These are phyloP conservation scores for Dryas octopetala DNA, from an alignment of 306 rosid species.

Conservation along the genomic window DNA sequence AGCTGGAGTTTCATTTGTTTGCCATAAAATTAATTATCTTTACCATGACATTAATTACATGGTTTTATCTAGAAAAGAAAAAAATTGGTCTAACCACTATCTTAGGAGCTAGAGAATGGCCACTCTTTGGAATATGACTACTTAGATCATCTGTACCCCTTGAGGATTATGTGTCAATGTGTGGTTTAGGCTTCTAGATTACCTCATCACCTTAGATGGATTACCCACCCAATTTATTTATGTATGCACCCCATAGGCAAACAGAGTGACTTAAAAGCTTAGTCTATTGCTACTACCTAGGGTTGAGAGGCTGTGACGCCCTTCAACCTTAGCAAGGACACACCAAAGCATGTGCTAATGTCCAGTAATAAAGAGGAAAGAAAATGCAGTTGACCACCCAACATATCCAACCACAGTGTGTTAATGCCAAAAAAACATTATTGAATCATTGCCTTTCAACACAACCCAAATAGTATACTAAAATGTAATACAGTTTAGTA, in stretches of 20 bases:
- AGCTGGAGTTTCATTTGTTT: too few relatives aligned
- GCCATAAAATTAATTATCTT: too few relatives aligned
- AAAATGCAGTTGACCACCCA: conserved; percentile 7
- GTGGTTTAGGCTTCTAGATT: too few relatives aligned
- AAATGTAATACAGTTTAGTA: too few relatives aligned
- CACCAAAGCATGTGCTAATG: conserved; percentile 20
- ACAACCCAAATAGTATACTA: neutral
- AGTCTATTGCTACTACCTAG: neutral
- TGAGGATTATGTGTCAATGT: too few relatives aligned
- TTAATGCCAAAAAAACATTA: neutral
- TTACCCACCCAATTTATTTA: neutral
- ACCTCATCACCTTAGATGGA: too few relatives aligned
- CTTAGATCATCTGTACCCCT: too few relatives aligned
- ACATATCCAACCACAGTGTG: neutral
- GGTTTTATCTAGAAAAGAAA: too few relatives aligned
- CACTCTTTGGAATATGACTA: too few relatives aligned
- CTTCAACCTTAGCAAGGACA: conserved; percentile 11
- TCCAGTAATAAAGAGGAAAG: neutral
- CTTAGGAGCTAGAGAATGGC: too few relatives aligned
- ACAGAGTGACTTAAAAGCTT: neutral
- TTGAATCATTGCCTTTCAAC: neutral
- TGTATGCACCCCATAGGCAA: conserved; percentile 2
- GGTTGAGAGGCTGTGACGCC: conserved; percentile 2
- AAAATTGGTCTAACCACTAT: too few relatives aligned
- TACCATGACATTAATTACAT: too few relatives aligned